phyloP scores from a whole-genome alignment of 2,329 filamentous ascomycete genomes.

The Neofusicoccum parvum region DNA sequence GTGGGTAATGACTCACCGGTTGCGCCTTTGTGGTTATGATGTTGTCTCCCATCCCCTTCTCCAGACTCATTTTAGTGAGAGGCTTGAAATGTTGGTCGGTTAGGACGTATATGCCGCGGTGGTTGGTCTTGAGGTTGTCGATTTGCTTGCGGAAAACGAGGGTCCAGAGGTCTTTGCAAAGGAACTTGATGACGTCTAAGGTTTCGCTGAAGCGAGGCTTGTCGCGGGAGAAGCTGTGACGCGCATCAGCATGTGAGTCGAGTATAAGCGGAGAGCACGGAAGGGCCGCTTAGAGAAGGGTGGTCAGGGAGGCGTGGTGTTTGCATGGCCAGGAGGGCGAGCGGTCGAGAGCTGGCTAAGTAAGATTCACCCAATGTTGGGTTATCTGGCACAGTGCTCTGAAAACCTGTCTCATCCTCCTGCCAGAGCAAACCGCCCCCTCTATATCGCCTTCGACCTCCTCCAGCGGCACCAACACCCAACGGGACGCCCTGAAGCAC shows the following conservation, averaged over 20 bases:
- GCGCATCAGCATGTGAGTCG: neutral
- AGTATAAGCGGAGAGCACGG: neutral
- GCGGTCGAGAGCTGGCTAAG: too few species aligned
- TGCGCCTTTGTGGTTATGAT: constrained; percentile 56
- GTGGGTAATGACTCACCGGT: constrained; percentile 60
- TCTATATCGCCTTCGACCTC: neutral
- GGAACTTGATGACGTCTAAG: constrained; percentile 94
- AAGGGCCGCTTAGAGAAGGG: neutral
- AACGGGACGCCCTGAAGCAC: too few species aligned
- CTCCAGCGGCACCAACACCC: neutral
- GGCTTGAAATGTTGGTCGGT: constrained; percentile 92
- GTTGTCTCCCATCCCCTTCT: constrained; percentile 38
- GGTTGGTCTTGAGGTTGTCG: constrained; percentile 98
- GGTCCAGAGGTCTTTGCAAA: constrained; percentile 98
- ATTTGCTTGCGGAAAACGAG: constrained; percentile 95
- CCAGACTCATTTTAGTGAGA: constrained; percentile 85
- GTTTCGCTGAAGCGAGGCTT: constrained; percentile 88
- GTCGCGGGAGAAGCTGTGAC: constrained; percentile 74
- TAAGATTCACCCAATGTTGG: too few species aligned
- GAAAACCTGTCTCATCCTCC: too few species aligned
- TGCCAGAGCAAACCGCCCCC: too few species aligned
- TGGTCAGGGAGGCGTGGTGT: too few species aligned
- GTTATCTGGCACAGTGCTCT: too few species aligned
- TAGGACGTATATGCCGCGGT: constrained; percentile 92
- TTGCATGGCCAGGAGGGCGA: too few species aligned